A percentile compares a stretch with the other conserved stretches of the same genome.
These are phyloP conservation scores for Phaseolus coccineus DNA, from an alignment of 331 rosid genomes.

Conservation along the genomic window DNA sequence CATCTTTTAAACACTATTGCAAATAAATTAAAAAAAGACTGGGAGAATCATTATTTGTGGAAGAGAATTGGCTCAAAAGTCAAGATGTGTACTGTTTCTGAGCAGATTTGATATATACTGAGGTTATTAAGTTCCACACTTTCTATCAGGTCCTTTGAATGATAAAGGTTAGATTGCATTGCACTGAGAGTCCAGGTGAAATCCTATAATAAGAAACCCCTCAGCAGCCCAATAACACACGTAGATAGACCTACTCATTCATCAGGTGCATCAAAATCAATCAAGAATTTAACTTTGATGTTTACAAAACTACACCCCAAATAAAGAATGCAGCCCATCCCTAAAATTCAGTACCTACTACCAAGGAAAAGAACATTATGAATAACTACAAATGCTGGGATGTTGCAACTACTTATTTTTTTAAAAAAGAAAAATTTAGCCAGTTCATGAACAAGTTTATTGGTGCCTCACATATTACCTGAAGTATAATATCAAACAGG, in stretches of 20 bases:
- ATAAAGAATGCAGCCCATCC: slow-evolving; percentile 3
- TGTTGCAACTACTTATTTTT: background rate
- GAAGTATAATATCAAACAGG: slow-evolving; percentile 19
- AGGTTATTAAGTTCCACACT: slow-evolving; percentile 16
- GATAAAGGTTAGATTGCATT: slow-evolving; percentile 2
- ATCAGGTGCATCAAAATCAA: slow-evolving; percentile 32
- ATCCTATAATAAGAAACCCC: slow-evolving; percentile 3
- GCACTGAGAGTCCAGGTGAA: slow-evolving; percentile 13
- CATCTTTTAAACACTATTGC: slow-evolving; percentile 11
- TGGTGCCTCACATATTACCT: background rate
- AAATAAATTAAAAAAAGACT: background rate
- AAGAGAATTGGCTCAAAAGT: background rate
- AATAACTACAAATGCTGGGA: slow-evolving; percentile 27
- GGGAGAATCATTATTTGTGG: background rate
- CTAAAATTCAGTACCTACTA: background rate
- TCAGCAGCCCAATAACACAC: slow-evolving; percentile 9
- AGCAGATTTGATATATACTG: background rate
- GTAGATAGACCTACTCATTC: slow-evolving; percentile 20
- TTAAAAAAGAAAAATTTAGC: background rate
- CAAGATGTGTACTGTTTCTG: background rate
- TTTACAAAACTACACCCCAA: background rate
- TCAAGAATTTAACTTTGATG: slow-evolving; percentile 19
- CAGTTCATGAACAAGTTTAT: slow-evolving; percentile 39
- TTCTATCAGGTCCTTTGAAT: slow-evolving; percentile 31
- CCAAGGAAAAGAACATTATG: slow-evolving; percentile 26